Evolutionary conservation across 495 filamentous ascomycete species (phyloP), one percentile per base, ranked within the genome.

Genomic region (Aspergillus affinis): DNA sequence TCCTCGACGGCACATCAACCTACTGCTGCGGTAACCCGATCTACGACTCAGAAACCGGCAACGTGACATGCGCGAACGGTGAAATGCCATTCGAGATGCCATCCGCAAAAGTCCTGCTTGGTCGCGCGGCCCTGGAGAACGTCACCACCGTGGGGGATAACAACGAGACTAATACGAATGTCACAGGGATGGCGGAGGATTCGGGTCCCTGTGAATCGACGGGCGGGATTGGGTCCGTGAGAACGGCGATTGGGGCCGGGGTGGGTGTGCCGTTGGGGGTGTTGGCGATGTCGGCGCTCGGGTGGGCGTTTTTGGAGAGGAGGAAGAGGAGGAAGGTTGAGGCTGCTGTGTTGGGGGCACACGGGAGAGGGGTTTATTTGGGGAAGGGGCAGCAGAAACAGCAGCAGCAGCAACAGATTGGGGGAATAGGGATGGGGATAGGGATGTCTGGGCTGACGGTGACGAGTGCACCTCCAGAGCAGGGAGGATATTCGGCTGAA

Each of bases 1-100:
- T 57, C 53, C 20, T 29, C 20, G 56, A 67, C 19, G 60, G 61
- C 13, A 48, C 59, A 2, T 62, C 71, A 0, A 58, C 30, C 15
- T 76, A 74, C 55, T 76, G 73, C 64, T 73, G 70, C 60, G 69
- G 67, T 19, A 68, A 67, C 5, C 57, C 67, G 3, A 53, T 69
- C 32, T 59, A 19, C 36, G 53, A 61, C 18, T 59, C 59, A 18
- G 9, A 13, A 13, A 2, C 36, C 1, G 18, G 55, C 6, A 46
- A 44, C 2, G 63, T 65, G 6, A 52, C 61, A 23, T 75, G 73
- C 48, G 60, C 62, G 17, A 50, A 61, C 32, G 63, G 59, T 9
- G 27, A 55, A 6, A 48, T 60, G 4, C 51, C 59, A 45, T 74
- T 76, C 60, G 27, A 50, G 21, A 21, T 76, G 4, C 49, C 58